Evolutionary conservation across 805 yeast species (phyloP), one percentile per base, ranked within the genome.

Genomic region (Candida maesae): DNA sequence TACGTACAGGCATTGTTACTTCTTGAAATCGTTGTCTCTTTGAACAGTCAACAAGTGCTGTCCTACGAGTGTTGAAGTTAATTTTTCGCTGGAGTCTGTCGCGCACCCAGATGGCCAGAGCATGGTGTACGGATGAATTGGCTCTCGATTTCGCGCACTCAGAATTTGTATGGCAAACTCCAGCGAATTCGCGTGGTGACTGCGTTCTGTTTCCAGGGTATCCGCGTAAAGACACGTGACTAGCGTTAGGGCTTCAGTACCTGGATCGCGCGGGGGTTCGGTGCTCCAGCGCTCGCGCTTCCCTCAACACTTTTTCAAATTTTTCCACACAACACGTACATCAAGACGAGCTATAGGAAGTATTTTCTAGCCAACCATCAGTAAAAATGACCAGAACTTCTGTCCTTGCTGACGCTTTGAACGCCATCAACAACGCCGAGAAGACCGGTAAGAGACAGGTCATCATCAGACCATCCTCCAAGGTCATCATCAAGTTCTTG

Each of bases 371-470:
- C 19, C 12, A 28, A 28, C 28, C 45, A 33, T 16, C 39, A 45
- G 38, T 45, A 37, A 78, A 67, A 68, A 89, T 90, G 97, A 87
- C 96, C 72, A 90, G 97, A 79, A 80, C 96, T 60, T 90, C 97
- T 64, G 97, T 86, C 73, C 85, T 90, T 73, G 96, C 96, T 69
- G 97, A 90, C 78, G 97, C 97, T 69, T 84, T 90, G 65, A 90
- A 90, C 77, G 83, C 96, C 65, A 90, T 90, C 76, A 88, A 89
- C 93, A 90, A 90, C 75, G 97, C 97, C 76, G 96, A 90, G 78
- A 90, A 89, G 78, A 83, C 96, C 75, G 97, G 97, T 75, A 90
- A 90, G 81, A 86, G 97, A 78, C 97, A 90, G 79, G 97, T 90
- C 65, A 75, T 90, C 70, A 84, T 90, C 76, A 86, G 96, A 82